These are phyloP conservation scores for Leptomonas seymouri DNA, from an alignment of 208 protist genomes.

Conservation along the genomic window DNA sequence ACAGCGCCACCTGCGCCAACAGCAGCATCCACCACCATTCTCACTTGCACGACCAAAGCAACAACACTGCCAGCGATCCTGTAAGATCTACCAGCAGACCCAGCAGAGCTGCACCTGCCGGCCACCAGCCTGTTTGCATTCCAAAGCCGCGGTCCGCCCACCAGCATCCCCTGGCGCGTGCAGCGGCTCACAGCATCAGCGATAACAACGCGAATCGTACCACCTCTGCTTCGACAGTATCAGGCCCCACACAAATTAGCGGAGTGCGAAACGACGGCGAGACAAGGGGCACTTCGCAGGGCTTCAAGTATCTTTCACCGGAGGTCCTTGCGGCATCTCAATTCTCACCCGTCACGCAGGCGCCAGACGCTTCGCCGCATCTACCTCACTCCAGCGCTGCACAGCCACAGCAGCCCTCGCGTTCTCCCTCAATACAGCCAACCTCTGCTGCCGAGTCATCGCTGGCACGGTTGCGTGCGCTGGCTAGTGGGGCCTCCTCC, in stretches of 20 bases:
- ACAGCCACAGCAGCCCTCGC: neutral
- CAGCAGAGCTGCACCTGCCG: neutral
- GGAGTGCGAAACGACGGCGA: neutral
- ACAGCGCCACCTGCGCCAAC: neutral
- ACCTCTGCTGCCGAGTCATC: slow-evolving; percentile 10
- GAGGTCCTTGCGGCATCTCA: neutral
- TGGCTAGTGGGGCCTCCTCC: slow-evolving; percentile 14
- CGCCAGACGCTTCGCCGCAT: neutral
- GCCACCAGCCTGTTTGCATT: neutral
- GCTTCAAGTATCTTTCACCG: slow-evolving; percentile 11
- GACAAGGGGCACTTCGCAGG: neutral
- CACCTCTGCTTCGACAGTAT: neutral
- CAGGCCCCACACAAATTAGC: neutral
- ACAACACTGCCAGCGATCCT: too few relatives aligned
- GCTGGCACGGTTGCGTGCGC: slow-evolving; percentile 30
- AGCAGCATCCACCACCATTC: too few relatives aligned
- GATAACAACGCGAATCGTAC: neutral
- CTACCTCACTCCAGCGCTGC: too few relatives aligned
- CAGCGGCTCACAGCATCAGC: neutral
- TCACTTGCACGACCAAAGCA: too few relatives aligned
- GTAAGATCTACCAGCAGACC: too few relatives aligned
- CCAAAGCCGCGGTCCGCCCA: neutral
- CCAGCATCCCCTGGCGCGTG: neutral
- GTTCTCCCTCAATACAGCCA: neutral
- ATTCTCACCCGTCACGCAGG: neutral